Conservation (phyloP, 1,284 basidiomycete species). For the Caloboletus firmus region DNA sequence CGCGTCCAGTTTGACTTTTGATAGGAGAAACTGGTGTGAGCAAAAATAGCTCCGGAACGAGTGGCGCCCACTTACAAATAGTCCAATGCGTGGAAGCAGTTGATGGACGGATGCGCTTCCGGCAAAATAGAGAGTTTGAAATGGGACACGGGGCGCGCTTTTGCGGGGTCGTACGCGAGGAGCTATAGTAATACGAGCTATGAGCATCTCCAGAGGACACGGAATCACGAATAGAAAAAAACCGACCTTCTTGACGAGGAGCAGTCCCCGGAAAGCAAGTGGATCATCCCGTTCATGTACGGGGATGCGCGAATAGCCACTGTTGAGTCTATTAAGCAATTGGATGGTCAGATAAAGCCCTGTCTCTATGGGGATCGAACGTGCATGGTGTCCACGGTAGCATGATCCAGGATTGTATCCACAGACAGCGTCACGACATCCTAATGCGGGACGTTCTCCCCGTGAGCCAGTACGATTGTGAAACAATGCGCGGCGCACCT, state of each 20-base stretch:
- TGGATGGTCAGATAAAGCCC: conserved; percentile 5
- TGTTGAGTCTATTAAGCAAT: conserved; percentile 50
- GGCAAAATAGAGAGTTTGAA: conserved; percentile 84
- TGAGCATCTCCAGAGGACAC: not conserved
- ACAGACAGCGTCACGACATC: conserved; percentile 78
- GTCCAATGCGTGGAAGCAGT: conserved; percentile 82
- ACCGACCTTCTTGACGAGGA: conserved; percentile 82
- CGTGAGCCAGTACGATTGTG: not conserved
- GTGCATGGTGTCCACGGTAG: conserved; percentile 73
- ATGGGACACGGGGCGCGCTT: conserved; percentile 71
- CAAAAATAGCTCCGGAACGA: conserved; percentile 13
- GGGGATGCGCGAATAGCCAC: conserved; percentile 93
- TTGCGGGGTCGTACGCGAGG: conserved; percentile 86
- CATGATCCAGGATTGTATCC: conserved; percentile 80
- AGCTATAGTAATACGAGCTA: conserved; percentile 42
- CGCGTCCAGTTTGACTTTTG: conserved; percentile 89
- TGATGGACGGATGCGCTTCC: conserved; percentile 85
- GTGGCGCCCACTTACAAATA: conserved; percentile 63
- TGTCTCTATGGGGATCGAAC: conserved; percentile 21
- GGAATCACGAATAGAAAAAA: not conserved
- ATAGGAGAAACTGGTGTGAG: conserved; percentile 31
- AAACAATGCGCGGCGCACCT: conserved; percentile 40
- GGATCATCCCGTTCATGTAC: conserved; percentile 79
- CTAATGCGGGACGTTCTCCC: conserved; percentile 35
- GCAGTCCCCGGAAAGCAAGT: conserved; percentile 80